Evolutionary conservation across 2,329 filamentous ascomycete genomes (phyloP).

Genomic region (Phialophora chinensis): DNA sequence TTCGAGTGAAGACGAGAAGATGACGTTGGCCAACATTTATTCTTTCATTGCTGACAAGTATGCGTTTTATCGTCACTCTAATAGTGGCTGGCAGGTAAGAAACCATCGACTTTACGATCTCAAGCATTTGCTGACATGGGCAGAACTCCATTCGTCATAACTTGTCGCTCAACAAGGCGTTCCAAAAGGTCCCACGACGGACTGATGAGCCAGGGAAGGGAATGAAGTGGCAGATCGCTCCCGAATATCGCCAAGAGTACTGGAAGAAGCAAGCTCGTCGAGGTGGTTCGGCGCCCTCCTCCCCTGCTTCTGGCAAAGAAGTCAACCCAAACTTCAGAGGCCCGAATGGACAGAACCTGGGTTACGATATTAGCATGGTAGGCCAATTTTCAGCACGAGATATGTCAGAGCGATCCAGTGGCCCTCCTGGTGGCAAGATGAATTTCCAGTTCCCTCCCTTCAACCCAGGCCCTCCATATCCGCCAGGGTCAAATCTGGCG

Average conservation of each 20-base stretch:
- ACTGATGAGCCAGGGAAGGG: constrained; percentile 97
- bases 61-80: constrained; percentile 85
- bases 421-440: constrained; percentile 25
- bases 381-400: constrained; percentile 47
- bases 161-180: constrained; percentile 89
- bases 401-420: constrained; percentile 20
- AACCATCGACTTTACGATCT: neutral
- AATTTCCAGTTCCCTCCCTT: constrained; percentile 35
- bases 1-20: constrained; percentile 81
- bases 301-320: constrained; percentile 52
- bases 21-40: constrained; percentile 92
- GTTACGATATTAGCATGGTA: constrained; percentile 45
- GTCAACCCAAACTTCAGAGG: constrained; percentile 47
- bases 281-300: constrained; percentile 52
- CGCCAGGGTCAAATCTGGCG: constrained; percentile 37
- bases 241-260: constrained; percentile 85
- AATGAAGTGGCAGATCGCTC: constrained; percentile 97
- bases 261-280: constrained; percentile 67
- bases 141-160: constrained; percentile 97
- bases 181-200: constrained; percentile 88
- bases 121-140: constrained; percentile 12
- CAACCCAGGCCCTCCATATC: constrained; percentile 28
- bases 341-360: constrained; percentile 44
- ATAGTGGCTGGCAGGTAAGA: constrained; percentile 88
- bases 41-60: constrained; percentile 90